A percentile compares a stretch with the other conserved stretches of the same genome.
Evolutionary conservation across 2,329 filamentous ascomycete species (phyloP).

Genomic region (Leptographium galeiforme): DNA sequence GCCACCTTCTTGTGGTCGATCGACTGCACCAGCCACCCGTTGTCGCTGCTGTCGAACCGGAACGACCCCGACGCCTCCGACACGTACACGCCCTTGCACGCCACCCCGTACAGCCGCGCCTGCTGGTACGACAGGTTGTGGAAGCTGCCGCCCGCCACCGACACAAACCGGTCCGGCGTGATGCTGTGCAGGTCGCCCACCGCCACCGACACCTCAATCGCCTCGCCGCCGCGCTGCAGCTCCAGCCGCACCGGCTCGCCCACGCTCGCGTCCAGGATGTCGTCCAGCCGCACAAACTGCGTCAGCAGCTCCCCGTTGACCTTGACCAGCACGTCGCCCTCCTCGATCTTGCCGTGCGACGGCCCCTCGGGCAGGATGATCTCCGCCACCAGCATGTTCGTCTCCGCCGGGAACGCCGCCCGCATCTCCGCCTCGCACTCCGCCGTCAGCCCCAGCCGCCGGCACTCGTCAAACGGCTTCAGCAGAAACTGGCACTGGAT

Average conservation of each 20-base stretch:
- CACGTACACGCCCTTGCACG: constrained; percentile 83
- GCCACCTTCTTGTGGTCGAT: constrained; percentile 86
- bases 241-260: constrained; percentile 64
- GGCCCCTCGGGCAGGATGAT: constrained; percentile 87
- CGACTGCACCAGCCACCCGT: constrained; percentile 86
- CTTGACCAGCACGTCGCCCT: constrained; percentile 86
- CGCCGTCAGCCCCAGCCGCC: constrained; percentile 69
- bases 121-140: constrained; percentile 96
- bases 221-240: constrained; percentile 77
- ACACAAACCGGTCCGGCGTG: constrained; percentile 89
- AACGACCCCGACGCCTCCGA: constrained; percentile 94
- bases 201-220: constrained; percentile 69
- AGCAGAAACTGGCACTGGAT: constrained; percentile 96
- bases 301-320: constrained; percentile 89
- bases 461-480: constrained; percentile 95
- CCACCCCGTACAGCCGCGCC: constrained; percentile 86
- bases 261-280: constrained; percentile 80
- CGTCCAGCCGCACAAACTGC: constrained; percentile 83
- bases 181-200: constrained; percentile 89
- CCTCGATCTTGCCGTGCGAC: constrained; percentile 73
- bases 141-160: constrained; percentile 86
- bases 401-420: constrained; percentile 77
- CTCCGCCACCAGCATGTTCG: constrained; percentile 92
- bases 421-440: constrained; percentile 80
- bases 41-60: constrained; percentile 79